These are phyloP conservation scores for Nitzschia putrida DNA, from an alignment of 108 stramenopile species.

Conservation along the genomic window DNA sequence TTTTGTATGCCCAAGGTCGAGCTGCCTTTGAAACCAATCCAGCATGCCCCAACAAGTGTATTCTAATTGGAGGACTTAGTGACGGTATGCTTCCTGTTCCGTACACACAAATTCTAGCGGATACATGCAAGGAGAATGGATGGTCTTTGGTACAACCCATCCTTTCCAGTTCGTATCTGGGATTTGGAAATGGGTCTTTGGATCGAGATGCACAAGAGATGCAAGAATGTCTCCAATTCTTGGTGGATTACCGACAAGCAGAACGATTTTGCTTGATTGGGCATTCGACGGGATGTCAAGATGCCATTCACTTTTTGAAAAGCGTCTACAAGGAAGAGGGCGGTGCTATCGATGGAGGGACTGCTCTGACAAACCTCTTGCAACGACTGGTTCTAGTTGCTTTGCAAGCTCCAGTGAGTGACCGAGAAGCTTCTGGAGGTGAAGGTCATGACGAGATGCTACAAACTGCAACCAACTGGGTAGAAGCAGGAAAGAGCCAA, in stretches of 20 bases:
- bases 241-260: constrained; percentile 55
- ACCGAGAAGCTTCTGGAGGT: constrained; percentile 67
- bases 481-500: constrained; percentile 43
- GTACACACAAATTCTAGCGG: constrained; percentile 62
- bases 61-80: constrained; percentile 75
- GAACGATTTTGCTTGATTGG: constrained; percentile 79
- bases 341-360: not conserved
- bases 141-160: constrained; percentile 86
- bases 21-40: constrained; percentile 73
- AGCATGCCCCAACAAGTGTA: constrained; percentile 52
- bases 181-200: constrained; percentile 81
- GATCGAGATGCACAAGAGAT: constrained; percentile 68
- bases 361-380: not conserved
- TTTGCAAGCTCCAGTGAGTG: constrained; percentile 92
- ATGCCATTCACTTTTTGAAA: constrained; percentile 82
- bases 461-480: constrained; percentile 48
- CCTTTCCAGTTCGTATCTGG: constrained; percentile 63
- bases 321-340: constrained; percentile 14
- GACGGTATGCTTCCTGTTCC: constrained; percentile 82
- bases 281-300: constrained; percentile 94
- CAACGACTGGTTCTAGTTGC: constrained; percentile 53
- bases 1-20: constrained; percentile 66
- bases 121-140: constrained; percentile 45
- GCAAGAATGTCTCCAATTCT: constrained; percentile 55
- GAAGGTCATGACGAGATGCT: constrained; percentile 35